These are phyloP conservation scores for Suhomyces yuchorum DNA, from an alignment of 1,139 yeast species.

Conservation along the genomic window DNA sequence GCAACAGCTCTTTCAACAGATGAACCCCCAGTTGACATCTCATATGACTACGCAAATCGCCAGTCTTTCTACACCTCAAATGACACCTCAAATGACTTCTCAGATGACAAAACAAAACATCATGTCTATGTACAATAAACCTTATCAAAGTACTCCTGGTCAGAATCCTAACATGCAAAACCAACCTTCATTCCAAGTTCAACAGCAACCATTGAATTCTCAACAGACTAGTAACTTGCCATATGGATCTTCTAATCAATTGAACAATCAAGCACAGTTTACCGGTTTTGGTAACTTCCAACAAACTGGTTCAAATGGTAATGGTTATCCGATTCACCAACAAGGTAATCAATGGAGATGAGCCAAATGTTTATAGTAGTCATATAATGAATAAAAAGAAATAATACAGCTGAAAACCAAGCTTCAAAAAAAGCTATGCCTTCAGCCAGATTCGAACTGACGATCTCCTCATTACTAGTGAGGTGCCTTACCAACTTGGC, in stretches of 20 bases:
- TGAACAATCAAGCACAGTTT: conserved; percentile 15
- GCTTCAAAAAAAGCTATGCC: too few species aligned
- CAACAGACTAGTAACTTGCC: neutral
- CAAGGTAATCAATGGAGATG: conserved; percentile 12
- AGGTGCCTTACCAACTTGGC: conserved; percentile 92
- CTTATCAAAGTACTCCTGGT: conserved; percentile 31
- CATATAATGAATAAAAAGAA: neutral
- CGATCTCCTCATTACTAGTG: conserved; percentile 92
- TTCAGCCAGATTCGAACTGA: conserved; percentile 84
- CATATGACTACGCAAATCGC: conserved; percentile 46
- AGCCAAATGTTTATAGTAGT: neutral
- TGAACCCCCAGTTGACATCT: conserved; percentile 37
- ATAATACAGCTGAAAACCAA: too few species aligned
- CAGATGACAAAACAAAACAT: conserved; percentile 48
- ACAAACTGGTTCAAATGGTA: conserved; percentile 8
- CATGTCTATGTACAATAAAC: conserved; percentile 44
- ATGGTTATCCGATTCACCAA: conserved; percentile 13
- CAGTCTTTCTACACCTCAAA: conserved; percentile 17
- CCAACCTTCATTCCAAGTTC: conserved; percentile 18
- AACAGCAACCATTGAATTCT: conserved; percentile 1
- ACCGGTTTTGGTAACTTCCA: conserved; percentile 18
- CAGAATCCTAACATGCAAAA: conserved; percentile 24
- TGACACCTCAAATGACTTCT: conserved; percentile 30
- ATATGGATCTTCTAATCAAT: neutral
- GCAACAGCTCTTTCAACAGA: conserved; percentile 47